phyloP scores from a whole-genome alignment of 176 grass and related monocot genomes.

The Elaeis guineensis region DNA sequence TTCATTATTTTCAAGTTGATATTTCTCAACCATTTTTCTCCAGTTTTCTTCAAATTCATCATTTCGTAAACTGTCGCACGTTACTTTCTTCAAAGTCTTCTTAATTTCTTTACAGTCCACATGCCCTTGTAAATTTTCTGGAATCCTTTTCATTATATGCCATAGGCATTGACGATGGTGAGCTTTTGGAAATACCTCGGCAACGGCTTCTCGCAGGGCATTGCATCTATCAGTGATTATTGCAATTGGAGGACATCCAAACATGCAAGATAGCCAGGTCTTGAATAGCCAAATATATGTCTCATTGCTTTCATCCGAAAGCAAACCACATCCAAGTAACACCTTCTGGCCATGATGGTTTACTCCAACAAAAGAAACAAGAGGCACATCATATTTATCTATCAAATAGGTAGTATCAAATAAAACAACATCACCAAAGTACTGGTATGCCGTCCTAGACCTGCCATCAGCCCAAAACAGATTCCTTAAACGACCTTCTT shows the following conservation, averaged over 20 bases:
- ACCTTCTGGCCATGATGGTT: slow-evolving; percentile 2
- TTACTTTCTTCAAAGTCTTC: not conserved
- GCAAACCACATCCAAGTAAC: no score
- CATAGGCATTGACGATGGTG: no score
- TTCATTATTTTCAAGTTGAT: slow-evolving; percentile 19
- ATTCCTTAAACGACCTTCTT: slow-evolving; percentile 14
- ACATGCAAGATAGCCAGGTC: no score
- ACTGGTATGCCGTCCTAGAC: slow-evolving; percentile 13
- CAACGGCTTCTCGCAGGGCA: no score
- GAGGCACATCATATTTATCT: slow-evolving; percentile 26
- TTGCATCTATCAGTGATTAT: no score
- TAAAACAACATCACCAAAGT: slow-evolving; percentile 20
- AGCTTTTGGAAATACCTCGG: no score
- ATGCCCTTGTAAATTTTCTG: not conserved
- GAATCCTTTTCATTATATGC: no score
- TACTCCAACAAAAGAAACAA: slow-evolving; percentile 10
- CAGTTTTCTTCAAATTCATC: slow-evolving; percentile 13
- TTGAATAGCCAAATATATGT: no score
- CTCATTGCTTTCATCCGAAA: no score
- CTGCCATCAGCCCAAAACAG: slow-evolving; percentile 22
- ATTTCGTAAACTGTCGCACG: not conserved
- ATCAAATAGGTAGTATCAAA: slow-evolving; percentile 17
- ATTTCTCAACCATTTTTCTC: slow-evolving; percentile 13
- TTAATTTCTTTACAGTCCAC: not conserved
- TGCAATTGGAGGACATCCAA: no score